Conservation (phyloP, 805 yeast genomes). For the Brettanomyces naardenensis region DNA sequence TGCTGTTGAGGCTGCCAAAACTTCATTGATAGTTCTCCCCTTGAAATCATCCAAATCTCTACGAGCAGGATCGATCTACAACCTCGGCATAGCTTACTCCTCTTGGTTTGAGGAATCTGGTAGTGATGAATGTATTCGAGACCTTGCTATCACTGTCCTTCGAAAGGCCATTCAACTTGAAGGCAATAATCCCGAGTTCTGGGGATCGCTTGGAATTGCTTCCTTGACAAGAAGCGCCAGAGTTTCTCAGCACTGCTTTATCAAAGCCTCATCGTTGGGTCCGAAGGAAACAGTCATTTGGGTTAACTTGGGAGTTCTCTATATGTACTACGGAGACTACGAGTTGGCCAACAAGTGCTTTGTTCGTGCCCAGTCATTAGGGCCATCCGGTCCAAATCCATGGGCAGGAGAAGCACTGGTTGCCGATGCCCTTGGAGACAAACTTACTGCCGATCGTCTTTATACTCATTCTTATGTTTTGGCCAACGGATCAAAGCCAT, state of each 20-base stretch:
- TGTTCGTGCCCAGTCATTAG: conserved; percentile 65
- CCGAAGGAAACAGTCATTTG: conserved; percentile 63
- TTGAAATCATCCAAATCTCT: conserved; percentile 37
- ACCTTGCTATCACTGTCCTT: conserved; percentile 45
- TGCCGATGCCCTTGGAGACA: conserved; percentile 42
- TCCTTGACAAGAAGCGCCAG: conserved; percentile 55
- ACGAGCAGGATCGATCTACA: conserved; percentile 50
- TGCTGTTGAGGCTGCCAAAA: conserved; percentile 38
- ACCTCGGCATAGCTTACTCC: conserved; percentile 62
- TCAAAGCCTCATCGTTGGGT: conserved; percentile 68
- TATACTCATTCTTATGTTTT: conserved; percentile 74
- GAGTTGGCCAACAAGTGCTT: conserved; percentile 70
- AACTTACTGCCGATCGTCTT: conserved; percentile 41
- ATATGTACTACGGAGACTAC: conserved; percentile 57
- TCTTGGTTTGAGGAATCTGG: conserved; percentile 31
- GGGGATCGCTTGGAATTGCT: conserved; percentile 81
- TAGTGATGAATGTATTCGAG: conserved; percentile 26
- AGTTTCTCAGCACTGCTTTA: conserved; percentile 88
- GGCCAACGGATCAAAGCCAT: conserved; percentile 64
- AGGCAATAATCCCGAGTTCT: conserved; percentile 57
- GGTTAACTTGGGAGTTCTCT: conserved; percentile 77
- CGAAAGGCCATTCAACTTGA: conserved; percentile 69
- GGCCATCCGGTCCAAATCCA: conserved; percentile 66
- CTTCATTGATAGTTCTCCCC: conserved; percentile 32
- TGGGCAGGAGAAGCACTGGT: conserved; percentile 86